Evolutionary conservation across 129 eudicot genomes (phyloP).

Genomic region (Oenanthe sinensis): DNA sequence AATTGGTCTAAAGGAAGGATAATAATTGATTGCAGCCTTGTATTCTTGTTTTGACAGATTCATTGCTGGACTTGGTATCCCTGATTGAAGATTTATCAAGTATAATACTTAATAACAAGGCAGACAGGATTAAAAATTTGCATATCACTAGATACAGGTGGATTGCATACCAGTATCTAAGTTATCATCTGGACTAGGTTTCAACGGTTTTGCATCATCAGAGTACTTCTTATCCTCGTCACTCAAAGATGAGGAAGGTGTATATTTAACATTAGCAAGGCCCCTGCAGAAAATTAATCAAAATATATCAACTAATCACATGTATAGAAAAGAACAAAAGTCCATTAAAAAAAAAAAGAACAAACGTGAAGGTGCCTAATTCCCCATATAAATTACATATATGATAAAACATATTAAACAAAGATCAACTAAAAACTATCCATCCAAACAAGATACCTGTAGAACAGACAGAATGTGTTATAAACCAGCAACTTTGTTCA

Average conservation of each 20-base stretch:
- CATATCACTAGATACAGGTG: not conserved
- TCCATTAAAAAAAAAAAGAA: too few relatives aligned
- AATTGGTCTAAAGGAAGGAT: slow-evolving; percentile 24
- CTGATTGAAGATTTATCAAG: slow-evolving; percentile 18
- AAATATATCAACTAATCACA: not conserved
- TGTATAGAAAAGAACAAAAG: not conserved
- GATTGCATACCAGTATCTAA: slow-evolving; percentile 15
- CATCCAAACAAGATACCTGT: not conserved
- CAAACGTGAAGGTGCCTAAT: too few relatives aligned
- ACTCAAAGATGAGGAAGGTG: slow-evolving; percentile 30
- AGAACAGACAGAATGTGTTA: not conserved
- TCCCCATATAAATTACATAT: too few relatives aligned
- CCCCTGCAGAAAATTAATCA: slow-evolving; percentile 14
- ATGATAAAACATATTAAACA: not conserved
- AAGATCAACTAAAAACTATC: not conserved
- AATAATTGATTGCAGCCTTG: slow-evolving; percentile 17
- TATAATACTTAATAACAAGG: not conserved
- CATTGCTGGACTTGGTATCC: slow-evolving; percentile 20
- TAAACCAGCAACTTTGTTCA: not conserved
- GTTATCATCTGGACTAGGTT: slow-evolving; percentile 13
- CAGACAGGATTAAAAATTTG: not conserved
- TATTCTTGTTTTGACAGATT: slow-evolving; percentile 12
- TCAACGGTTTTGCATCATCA: slow-evolving; percentile 18
- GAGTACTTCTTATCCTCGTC: slow-evolving; percentile 24
- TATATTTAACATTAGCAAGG: slow-evolving; percentile 24